These are phyloP conservation scores for Xylaria palmicola DNA, from an alignment of 495 filamentous ascomycete genomes.

Conservation along the genomic window DNA sequence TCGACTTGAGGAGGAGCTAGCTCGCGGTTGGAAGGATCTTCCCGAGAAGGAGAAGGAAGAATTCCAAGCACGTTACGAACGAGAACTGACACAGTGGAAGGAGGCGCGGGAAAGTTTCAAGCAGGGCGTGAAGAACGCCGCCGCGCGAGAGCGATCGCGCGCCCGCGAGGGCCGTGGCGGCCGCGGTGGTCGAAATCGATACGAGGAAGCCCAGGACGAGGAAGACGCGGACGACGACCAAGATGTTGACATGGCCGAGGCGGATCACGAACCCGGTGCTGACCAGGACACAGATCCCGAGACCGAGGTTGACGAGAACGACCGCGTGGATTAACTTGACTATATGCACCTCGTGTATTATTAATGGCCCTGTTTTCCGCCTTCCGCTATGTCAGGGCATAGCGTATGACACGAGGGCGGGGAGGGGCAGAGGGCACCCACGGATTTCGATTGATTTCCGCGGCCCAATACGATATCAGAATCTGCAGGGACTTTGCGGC, in stretches of 20 bases:
- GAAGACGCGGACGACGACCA: slow-evolving; percentile 30
- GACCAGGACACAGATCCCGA: slow-evolving; percentile 39
- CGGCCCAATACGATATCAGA: not conserved
- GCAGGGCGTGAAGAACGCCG: slow-evolving; percentile 33
- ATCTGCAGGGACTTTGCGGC: not conserved
- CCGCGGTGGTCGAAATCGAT: slow-evolving; percentile 24
- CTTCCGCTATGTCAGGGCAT: not conserved
- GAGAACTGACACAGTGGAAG: slow-evolving; percentile 41
- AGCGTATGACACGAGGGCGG: not conserved
- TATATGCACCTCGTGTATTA: not conserved
- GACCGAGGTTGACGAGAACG: slow-evolving; percentile 40
- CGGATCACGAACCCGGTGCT: slow-evolving; percentile 25
- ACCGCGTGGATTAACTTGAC: slow-evolving; percentile 14
- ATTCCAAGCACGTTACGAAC: slow-evolving; percentile 42
- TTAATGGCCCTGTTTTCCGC: not conserved
- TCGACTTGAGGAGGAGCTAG: slow-evolving; percentile 45
- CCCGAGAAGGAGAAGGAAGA: slow-evolving; percentile 44
- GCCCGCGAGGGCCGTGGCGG: slow-evolving; percentile 21
- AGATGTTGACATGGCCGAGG: slow-evolving; percentile 33
- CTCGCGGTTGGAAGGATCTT: slow-evolving; percentile 50
- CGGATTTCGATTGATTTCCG: not conserved
- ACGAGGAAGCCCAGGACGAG: slow-evolving; percentile 27
- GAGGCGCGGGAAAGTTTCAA: slow-evolving; percentile 37
- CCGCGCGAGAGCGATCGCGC: slow-evolving; percentile 32
- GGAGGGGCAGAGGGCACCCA: not conserved